Conservation (phyloP, 148 eudicot genomes). For the Cornus controversa region DNA sequence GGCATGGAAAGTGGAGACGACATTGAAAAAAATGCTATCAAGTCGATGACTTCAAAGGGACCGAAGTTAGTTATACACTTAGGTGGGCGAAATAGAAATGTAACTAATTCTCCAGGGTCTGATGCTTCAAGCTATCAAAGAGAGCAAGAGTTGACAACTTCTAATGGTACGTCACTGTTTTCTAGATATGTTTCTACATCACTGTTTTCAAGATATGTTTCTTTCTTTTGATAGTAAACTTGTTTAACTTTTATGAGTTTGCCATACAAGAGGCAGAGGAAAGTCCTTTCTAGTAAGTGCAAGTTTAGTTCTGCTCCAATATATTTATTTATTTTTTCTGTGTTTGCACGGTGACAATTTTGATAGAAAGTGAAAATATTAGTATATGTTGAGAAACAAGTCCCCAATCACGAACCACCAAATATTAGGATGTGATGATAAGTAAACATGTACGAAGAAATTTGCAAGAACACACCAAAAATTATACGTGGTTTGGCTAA, state of each 20-base stretch:
- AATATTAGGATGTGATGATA: too few relatives aligned
- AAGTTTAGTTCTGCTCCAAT: not conserved
- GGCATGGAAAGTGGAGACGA: conserved; percentile 37
- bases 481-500: too few relatives aligned
- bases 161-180: conserved; percentile 50
- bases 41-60: conserved; percentile 54
- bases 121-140: conserved; percentile 68
- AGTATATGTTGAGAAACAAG: too few relatives aligned
- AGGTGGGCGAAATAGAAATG: conserved; percentile 64
- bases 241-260: not conserved
- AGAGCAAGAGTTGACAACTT: conserved; percentile 51
- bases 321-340: too few relatives aligned
- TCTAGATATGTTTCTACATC: conserved; percentile 10
- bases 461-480: too few relatives aligned
- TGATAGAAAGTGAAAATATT: not conserved
- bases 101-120: conserved; percentile 64
- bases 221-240: not conserved
- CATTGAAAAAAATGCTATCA: conserved; percentile 39
- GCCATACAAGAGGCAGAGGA: not conserved
- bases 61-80: conserved; percentile 91
- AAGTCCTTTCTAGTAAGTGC: not conserved
- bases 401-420: too few relatives aligned
- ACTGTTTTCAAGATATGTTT: not conserved
- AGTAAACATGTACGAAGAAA: too few relatives aligned
- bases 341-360: not conserved